Evolutionary conservation across 768 basidiomycete species (phyloP).

Genomic region (Lentinula edodes): DNA sequence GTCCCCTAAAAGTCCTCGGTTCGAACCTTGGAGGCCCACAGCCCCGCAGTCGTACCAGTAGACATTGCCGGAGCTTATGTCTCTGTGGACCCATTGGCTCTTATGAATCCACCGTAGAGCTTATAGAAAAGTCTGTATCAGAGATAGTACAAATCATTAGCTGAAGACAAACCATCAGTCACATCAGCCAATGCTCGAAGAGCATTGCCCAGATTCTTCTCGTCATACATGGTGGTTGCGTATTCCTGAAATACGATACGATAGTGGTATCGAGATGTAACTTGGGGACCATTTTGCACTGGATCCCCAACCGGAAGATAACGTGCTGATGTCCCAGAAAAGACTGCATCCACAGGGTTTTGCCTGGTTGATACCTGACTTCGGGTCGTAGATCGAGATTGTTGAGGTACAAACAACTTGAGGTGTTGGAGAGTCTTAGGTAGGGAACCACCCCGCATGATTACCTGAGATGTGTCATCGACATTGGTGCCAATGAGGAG

Average conservation of each 20-base stretch:
- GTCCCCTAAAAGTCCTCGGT: neutral
- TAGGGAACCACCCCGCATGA: neutral
- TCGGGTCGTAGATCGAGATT: no score
- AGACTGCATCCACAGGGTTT: neutral
- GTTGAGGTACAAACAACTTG: neutral
- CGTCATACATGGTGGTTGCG: neutral
- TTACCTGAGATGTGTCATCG: neutral
- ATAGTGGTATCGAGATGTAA: neutral
- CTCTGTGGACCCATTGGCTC: neutral
- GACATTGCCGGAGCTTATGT: neutral
- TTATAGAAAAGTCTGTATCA: no score
- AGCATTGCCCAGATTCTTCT: neutral
- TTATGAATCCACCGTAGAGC: neutral
- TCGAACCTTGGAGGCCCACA: neutral
- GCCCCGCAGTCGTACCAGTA: neutral
- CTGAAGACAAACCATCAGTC: neutral
- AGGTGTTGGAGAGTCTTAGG: neutral
- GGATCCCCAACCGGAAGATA: neutral
- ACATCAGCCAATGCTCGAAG: neutral
- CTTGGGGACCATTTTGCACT: neutral
- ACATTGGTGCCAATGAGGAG: neutral
- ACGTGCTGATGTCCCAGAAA: neutral
- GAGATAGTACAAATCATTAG: no score
- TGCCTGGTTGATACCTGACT: neutral
- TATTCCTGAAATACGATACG: neutral